A percentile compares a stretch with the other conserved stretches of the same genome.
These are phyloP conservation scores for Coprinellus aureogranulatus DNA, from an alignment of 768 basidiomycete species.

Conservation along the genomic window DNA sequence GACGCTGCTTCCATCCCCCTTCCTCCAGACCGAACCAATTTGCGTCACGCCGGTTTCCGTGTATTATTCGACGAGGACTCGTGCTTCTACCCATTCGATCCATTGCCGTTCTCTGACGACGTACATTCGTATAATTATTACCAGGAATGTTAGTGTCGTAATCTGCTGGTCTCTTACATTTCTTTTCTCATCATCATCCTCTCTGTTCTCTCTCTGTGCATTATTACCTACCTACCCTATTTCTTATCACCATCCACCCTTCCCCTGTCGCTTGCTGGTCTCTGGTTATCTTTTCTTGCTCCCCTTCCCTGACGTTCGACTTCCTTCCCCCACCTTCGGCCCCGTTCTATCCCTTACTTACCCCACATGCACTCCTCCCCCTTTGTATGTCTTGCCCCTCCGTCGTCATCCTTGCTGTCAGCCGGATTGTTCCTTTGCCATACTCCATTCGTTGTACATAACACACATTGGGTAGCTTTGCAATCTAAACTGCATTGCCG, in stretches of 20 bases:
- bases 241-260: background rate
- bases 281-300: background rate
- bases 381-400: background rate
- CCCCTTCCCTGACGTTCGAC: background rate
- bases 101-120: conserved; percentile 64
- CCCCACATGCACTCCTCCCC: background rate
- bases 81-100: conserved; percentile 46
- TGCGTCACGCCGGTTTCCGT: conserved; percentile 48
- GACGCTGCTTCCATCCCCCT: conserved; percentile 53
- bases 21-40: conserved; percentile 47
- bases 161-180: conserved; percentile 25
- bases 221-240: background rate
- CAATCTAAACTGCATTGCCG: background rate
- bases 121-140: conserved; percentile 51
- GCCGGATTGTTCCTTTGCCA: background rate
- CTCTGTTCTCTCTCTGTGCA: conserved; percentile 15
- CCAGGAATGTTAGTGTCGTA: conserved; percentile 59
- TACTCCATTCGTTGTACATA: conserved; percentile 4
- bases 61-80: conserved; percentile 63
- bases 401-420: background rate
- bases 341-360: background rate
- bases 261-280: conserved; percentile 1
- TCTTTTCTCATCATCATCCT: conserved; percentile 23
- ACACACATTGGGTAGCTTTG: background rate
- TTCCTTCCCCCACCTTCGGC: background rate